These are phyloP conservation scores for Taphrina confusa DNA, from an alignment of 1,139 yeast species.

Conservation along the genomic window DNA sequence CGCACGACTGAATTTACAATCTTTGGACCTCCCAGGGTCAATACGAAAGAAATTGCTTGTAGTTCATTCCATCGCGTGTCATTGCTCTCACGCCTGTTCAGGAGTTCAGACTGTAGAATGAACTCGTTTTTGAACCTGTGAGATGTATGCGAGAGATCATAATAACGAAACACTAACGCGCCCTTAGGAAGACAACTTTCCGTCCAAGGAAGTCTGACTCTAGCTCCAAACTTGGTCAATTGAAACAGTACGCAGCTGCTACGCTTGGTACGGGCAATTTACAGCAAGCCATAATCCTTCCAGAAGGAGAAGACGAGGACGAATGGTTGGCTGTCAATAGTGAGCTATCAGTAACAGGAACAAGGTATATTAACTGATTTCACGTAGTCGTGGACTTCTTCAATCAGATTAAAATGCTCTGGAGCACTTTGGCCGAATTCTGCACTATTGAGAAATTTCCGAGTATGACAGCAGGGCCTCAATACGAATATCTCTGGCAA, in stretches of 20 bases:
- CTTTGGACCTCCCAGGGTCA: no score
- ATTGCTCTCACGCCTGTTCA: no score
- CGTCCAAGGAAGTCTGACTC: constrained; percentile 32
- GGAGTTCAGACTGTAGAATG: no score
- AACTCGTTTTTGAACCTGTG: constrained; percentile 30
- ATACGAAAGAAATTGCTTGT: no score
- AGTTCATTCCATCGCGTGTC: no score
- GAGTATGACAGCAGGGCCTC: constrained; percentile 56
- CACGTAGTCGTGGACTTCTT: constrained; percentile 60
- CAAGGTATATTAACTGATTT: constrained; percentile 63
- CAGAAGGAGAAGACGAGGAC: constrained; percentile 85
- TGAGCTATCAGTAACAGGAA: no score
- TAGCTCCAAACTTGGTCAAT: constrained; percentile 29
- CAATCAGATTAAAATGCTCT: constrained; percentile 93
- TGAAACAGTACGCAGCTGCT: constrained; percentile 64
- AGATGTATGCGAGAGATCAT: not conserved
- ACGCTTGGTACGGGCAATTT: constrained; percentile 90
- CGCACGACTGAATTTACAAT: no score
- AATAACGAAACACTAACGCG: not conserved
- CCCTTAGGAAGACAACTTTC: constrained; percentile 29
- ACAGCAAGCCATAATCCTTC: constrained; percentile 85
- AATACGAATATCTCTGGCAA: constrained; percentile 85
- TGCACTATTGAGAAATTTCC: constrained; percentile 94
- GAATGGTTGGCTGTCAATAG: constrained; percentile 95
- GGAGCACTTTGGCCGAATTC: constrained; percentile 93